Conservation (phyloP, 192 early-diverging fungal species). For the Podila clonocystis region DNA sequence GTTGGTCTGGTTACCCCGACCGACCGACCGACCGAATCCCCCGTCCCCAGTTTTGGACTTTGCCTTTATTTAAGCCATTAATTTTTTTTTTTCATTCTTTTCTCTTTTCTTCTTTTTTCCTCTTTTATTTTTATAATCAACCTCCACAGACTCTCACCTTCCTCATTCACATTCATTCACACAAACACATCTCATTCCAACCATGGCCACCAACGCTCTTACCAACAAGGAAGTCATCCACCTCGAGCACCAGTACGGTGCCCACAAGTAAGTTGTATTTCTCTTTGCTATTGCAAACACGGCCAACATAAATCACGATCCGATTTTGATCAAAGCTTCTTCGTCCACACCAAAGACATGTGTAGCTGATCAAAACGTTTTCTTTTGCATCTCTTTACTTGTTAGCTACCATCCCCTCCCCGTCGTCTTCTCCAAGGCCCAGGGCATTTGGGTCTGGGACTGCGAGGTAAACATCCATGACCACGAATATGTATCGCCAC, state of each 20-base stretch:
- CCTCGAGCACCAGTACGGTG: slow-evolving; percentile 88
- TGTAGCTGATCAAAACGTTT: neutral
- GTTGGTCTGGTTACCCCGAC: neutral
- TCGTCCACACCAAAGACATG: neutral
- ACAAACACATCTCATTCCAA: slow-evolving; percentile 2
- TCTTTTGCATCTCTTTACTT: neutral
- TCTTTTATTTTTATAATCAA: neutral
- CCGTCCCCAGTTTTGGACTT: neutral
- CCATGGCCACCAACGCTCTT: slow-evolving; percentile 36
- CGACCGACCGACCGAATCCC: neutral
- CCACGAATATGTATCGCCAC: neutral
- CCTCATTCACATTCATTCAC: neutral
- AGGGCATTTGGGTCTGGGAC: slow-evolving; percentile 95
- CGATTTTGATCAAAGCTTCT: neutral
- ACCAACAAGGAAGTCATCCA: slow-evolving; percentile 67
- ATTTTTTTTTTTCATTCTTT: slow-evolving; percentile 1
- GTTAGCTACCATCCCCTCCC: slow-evolving; percentile 95
- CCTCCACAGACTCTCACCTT: slow-evolving; percentile 6
- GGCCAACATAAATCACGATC: neutral
- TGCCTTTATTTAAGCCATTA: neutral
- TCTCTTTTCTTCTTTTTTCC: neutral
- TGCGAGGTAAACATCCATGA: slow-evolving; percentile 66
- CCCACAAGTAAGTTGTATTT: slow-evolving; percentile 84
- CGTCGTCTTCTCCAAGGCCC: slow-evolving; percentile 86
- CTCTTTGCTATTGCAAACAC: neutral